Base-by-base conservation (phyloP, 306 rosid species). In the Vigna unguiculata region DNA sequence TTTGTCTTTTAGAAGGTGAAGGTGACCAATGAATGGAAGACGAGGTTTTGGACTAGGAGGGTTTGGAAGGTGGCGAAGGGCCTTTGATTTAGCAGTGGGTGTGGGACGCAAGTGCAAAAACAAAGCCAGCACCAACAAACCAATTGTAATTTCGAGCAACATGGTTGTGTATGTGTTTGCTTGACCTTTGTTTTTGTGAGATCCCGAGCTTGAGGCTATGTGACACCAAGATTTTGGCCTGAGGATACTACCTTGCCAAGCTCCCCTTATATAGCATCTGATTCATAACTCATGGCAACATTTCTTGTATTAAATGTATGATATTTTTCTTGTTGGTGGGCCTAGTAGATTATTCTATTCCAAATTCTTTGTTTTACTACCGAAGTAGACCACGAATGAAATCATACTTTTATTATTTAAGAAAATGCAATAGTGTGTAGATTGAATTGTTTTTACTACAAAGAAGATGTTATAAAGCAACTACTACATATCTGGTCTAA, bases 1-100 rank as follows among this genome's bases (percentile, higher is more conserved):
- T 6, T 83, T 86, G 11, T 63, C 9, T 19, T 69, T 59, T 2
- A 84, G 15, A 34, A 84, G 78, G 55, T 84, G 83, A 47, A 84
- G 55, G 64, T 84, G 85, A 0, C 83, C 85, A 0, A 84, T 17
- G 38, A 81, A 77, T 0, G 87, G 87, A 16, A 88, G 68, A 13
- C 85, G 78, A 6, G 83, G 83, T 20, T 72, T 45, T 1, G 89
- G 89, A 61, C 83, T 60, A 0, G 89, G 91, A 1, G 86, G 89
- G 53, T 86, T 86, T 0, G 86, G 87, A 38, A 82, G 83, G 47
- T 53, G 84, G 9, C 78, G 62, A 34, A 68, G 81, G n/a, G 85
- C 47, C 7, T 81, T 76, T 0, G 85, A 81, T 76, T 76, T 81
- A 2, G 81, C 78, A 2, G 46, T 15, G 0, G 81, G 78, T 13